These are phyloP conservation scores for Yamadazyma siamensis DNA, from an alignment of 1,139 yeast genomes.

Conservation along the genomic window DNA sequence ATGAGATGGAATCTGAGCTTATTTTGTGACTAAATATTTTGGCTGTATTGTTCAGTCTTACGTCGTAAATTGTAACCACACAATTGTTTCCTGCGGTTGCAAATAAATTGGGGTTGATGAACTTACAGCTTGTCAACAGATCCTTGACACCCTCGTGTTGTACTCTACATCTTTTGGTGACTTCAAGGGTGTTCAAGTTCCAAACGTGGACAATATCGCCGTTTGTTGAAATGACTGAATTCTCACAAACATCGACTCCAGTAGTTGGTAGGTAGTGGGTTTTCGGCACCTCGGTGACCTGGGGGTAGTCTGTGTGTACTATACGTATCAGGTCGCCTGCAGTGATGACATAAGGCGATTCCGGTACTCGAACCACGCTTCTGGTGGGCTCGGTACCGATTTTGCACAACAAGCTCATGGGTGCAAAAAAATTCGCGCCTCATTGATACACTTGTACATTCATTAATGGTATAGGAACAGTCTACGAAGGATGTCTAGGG, in stretches of 20 bases:
- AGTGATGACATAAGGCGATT: no score
- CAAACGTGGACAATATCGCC: constrained; percentile 84
- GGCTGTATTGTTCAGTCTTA: constrained; percentile 5
- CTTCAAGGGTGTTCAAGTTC: constrained; percentile 7
- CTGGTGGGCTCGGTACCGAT: no score
- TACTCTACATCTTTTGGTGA: constrained; percentile 6
- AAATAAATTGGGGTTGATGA: constrained; percentile 14
- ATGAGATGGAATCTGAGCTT: constrained; percentile 29
- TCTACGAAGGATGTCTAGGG: no score
- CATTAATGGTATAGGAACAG: no score
- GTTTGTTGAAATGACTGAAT: constrained; percentile 89
- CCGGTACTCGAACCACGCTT: no score
- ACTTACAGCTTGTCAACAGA: constrained; percentile 9
- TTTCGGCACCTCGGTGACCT: no score
- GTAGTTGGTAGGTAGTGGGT: constrained; percentile 7
- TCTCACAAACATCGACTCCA: constrained; percentile 3
- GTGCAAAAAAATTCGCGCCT: no score
- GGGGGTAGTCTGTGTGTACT: no score
- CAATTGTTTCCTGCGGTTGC: constrained; percentile 24
- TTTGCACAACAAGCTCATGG: no score
- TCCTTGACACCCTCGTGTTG: constrained; percentile 10
- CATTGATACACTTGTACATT: no score
- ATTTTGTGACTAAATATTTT: constrained; percentile 14
- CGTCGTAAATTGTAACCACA: constrained; percentile 13
- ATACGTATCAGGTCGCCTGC: no score